Base-by-base conservation (phyloP, 2,329 filamentous ascomycete genomes). In the Exophiala alcalophila region DNA sequence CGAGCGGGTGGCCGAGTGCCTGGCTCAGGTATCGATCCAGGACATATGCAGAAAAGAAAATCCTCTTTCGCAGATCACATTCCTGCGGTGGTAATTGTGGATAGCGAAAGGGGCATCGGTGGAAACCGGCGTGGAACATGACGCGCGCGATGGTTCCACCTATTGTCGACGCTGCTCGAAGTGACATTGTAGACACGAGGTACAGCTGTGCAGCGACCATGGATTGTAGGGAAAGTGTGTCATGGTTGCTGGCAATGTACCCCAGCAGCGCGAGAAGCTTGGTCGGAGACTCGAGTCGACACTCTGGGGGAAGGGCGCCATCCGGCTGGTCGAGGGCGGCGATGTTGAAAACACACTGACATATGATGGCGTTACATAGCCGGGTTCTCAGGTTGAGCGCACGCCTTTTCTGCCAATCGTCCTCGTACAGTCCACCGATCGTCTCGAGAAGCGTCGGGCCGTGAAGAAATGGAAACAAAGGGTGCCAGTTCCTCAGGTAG, bases 41-140 rank as follows among this genome's bases (percentile, higher is more conserved):
- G 11, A 65, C 71, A 34, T 79, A 80, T 0, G 78, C 67, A 1
- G 72, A 72, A 75, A 76, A 80, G 47, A 79, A 79, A 0, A 80
- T 59, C 0, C 76, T 66, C 10, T 72, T 68, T 2, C 77, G 67
- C 21, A 75, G 66, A 2, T 69, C 64, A 2, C 63, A 65, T 28
- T 78, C 73, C 7, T 66, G 59, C 1, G 57, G 45, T 0, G 63
- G 68, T 50, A 80, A 77, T 28, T 72, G 71, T 0, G 69, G 61
- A 42, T 70, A 79, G 0, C 76, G 66, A 4, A 65, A 64, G 1
- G 76, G 75, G 40, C 77, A 80, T 2, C 76, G 69, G 58, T 80
- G 76, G n/a, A 80, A 65, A 0, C 76, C 76, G 2, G 79, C 60
- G 32, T 80, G 76, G 30, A 74, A 76, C 1, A 74, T 71, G 55